A percentile compares a stretch with the other conserved stretches of the same genome.
These are phyloP conservation scores for Pseudonitzschia delicatissima DNA, from an alignment of 108 stramenopile genomes.

Conservation along the genomic window DNA sequence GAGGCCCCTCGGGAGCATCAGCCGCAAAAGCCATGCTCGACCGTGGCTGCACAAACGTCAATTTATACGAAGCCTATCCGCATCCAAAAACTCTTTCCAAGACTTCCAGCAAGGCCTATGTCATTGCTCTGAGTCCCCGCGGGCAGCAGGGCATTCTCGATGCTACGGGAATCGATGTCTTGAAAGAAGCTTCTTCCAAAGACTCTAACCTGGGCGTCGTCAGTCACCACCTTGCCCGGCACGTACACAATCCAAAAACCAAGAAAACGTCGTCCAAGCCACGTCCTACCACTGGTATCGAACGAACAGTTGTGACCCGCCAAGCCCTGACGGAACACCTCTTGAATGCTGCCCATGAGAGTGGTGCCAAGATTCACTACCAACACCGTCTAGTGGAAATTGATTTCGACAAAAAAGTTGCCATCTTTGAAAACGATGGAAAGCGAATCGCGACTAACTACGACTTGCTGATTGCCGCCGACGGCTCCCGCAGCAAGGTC, in stretches of 20 bases:
- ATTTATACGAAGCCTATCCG: background rate
- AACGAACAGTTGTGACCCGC: background rate
- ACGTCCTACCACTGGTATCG: background rate
- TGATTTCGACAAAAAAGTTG: background rate
- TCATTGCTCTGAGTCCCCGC: background rate
- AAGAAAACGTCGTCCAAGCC: background rate
- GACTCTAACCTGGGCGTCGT: background rate
- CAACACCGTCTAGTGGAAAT: background rate
- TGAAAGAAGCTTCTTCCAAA: background rate
- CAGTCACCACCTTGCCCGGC: background rate
- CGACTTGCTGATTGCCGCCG: background rate
- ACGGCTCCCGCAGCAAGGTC: background rate
- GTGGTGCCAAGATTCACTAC: background rate
- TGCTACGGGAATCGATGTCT: background rate
- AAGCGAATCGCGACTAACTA: background rate
- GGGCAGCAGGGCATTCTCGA: background rate
- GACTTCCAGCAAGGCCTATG: background rate
- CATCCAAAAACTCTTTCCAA: background rate
- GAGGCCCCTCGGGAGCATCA: background rate
- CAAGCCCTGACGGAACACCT: background rate
- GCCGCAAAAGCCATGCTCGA: background rate
- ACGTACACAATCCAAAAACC: background rate
- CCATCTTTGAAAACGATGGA: background rate
- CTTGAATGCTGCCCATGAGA: background rate
- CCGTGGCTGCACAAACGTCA: background rate